Base-by-base conservation (phyloP, 2,329 filamentous ascomycete species). In the Pyrenophora graminea region DNA sequence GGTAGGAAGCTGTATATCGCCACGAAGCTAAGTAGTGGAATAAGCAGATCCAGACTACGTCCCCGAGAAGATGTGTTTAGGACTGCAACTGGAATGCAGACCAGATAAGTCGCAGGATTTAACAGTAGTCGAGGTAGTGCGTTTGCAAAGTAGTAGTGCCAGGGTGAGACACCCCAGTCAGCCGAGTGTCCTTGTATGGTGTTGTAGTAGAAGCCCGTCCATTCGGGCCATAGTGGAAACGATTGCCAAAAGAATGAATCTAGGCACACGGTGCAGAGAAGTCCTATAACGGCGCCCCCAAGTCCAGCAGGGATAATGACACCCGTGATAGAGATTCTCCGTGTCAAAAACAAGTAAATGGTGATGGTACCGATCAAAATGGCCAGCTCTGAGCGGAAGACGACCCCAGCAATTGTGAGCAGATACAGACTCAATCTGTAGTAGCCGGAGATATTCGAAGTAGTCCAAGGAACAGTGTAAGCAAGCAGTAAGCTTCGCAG, bases 161-260 rank as follows among this genome's bases (percentile, higher is more conserved):
- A 93, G 0, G 91, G 89, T 7, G 87, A 89, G 7, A 87, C 87
- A 30, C 94, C 94, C 94, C 94, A 99, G 59, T 88, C 84, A 3
- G 89, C 87, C 0, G 92, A 89, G 52, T 90, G 87, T 18, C 91
- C 91, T 46, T 88, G 82, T 43, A 97, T 76, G 48, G 91, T 91
- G 72, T 99, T 99, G 80, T 89, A 97, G 72, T 89, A 86, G 76
- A 99, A 97, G 2, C 85, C 91, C 62, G 83, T 85, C 54, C 95
- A 84, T 73, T 99, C 94, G 1, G 94, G 92, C 94, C 94, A 99
- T 25, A 96, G 75, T 1, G 77, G 77, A 1, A 82, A 84, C 6
- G 76, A 73, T 67, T 93, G 91, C 94, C 93, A 99, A 77, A 97
- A 96, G 76, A 91, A 93, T 1, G 90, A 93, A 79, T 99, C 94